Evolutionary conservation across 371 early-diverging fungal genomes (phyloP).

Genomic region (Rhizomucor pusillus): DNA sequence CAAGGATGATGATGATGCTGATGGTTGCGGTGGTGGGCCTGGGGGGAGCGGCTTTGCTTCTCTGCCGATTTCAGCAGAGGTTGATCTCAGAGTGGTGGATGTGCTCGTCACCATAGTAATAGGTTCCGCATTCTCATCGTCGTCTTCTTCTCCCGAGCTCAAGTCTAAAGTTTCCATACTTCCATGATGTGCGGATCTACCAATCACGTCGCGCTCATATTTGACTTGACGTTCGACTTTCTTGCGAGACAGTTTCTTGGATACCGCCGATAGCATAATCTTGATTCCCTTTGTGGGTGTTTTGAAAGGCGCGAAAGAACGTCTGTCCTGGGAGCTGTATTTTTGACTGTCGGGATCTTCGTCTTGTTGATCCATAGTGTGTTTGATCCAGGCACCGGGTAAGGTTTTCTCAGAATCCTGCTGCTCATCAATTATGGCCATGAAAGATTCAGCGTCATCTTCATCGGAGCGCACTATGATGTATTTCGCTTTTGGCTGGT

Average conservation of each 20-base stretch:
- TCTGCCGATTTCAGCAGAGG: constrained; percentile 3
- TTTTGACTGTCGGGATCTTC: background rate
- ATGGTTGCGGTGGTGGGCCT: too few species aligned
- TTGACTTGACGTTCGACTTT: constrained; percentile 32
- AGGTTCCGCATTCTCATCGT: background rate
- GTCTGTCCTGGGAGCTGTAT: background rate
- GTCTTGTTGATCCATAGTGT: constrained; percentile 4
- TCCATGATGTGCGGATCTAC: background rate
- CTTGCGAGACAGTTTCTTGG: constrained; percentile 49
- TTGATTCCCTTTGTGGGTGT: constrained; percentile 9
- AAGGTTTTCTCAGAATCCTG: background rate
- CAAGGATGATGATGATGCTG: too few species aligned
- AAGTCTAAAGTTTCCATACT: constrained; percentile 3
- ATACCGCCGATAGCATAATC: constrained; percentile 53
- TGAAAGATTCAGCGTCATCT: constrained; percentile 35
- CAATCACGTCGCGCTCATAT: background rate
- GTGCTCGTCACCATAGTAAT: constrained; percentile 11
- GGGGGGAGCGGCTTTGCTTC: background rate
- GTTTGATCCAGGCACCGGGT: constrained; percentile 16
- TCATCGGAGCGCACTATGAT: constrained; percentile 37
- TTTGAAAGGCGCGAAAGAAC: background rate
- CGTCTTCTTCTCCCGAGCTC: background rate
- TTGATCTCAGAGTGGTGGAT: constrained; percentile 11
- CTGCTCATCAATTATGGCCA: constrained; percentile 31
- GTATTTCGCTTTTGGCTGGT: constrained; percentile 25